A percentile compares a stretch with the other conserved stretches of the same genome.
These are phyloP conservation scores for Leccinellum albellum DNA, from an alignment of 768 basidiomycete genomes.

Conservation along the genomic window DNA sequence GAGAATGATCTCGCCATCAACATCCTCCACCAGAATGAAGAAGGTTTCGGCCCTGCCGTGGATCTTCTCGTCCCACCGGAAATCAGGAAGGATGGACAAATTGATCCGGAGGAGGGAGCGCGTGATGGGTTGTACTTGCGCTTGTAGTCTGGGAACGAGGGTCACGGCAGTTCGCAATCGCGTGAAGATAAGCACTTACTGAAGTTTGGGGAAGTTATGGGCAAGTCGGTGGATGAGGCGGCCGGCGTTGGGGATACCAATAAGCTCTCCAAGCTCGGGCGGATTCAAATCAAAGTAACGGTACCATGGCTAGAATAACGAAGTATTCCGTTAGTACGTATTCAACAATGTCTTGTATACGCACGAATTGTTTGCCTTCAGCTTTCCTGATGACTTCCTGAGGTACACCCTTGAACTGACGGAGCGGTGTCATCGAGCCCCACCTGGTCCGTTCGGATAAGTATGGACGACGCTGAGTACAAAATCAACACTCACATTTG, in stretches of 20 bases:
- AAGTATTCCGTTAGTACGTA: not conserved
- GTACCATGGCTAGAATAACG: conserved; percentile 73
- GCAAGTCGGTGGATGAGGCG: conserved; percentile 88
- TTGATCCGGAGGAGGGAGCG: conserved; percentile 90
- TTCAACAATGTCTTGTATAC: conserved; percentile 22
- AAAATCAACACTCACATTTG: conserved; percentile 55
- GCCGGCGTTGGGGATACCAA: conserved; percentile 92
- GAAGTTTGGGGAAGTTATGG: conserved; percentile 93
- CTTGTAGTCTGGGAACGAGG: conserved; percentile 60
- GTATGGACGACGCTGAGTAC: not conserved
- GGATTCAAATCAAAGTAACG: conserved; percentile 92
- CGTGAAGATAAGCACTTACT: conserved; percentile 42
- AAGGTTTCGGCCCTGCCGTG: conserved; percentile 89
- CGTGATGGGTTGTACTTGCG: conserved; percentile 95
- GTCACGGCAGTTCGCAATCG: not conserved
- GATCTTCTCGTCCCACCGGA: conserved; percentile 95
- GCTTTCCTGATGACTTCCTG: conserved; percentile 83
- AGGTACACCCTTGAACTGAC: conserved; percentile 93
- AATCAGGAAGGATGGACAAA: conserved; percentile 93
- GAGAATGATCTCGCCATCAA: conserved; percentile 93
- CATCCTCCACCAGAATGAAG: conserved; percentile 92
- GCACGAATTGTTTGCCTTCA: conserved; percentile 94
- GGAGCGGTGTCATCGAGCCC: conserved; percentile 95
- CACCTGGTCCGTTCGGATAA: conserved; percentile 53
- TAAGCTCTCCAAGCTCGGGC: conserved; percentile 91